Base-by-base conservation (phyloP, 2,329 filamentous ascomycete genomes). In the Ascosphaera pollenicola region DNA sequence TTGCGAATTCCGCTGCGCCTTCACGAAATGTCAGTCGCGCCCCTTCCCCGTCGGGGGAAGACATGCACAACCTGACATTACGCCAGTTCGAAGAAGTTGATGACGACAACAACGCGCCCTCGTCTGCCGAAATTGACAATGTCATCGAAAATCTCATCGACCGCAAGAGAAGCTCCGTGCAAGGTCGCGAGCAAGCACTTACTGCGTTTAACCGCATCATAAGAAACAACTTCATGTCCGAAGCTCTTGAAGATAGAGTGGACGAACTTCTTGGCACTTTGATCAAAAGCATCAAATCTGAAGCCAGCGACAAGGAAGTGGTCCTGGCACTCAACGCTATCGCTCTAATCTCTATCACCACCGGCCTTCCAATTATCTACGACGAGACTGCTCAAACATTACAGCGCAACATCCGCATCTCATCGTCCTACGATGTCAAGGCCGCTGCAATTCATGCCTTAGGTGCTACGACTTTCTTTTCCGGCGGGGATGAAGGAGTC, bases 111-210 rank as follows among this genome's bases (percentile, higher is more conserved):
- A 43, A 47, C 8, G 63, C 64, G 18, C 61, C 62, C 16, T 80
- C 78, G 69, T 68, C 73, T 36, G 59, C 69, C 13, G 67, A 71
- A 41, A 59, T 85, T 26, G 62, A 66, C 19, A 68, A 75, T 44
- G 70, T 75, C 42, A 73, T 91, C 44, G 66, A 76, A 37, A 73
- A 79, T 47, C 69, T 92, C 19, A 65, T 77, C 40, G 73, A 80
- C 47, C 75, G 80, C 49, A 92, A 91, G 64, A 73, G 77, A 46
- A 82, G 76, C 56, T 83, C 75, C 46, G 70, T 68, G 17, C 70
- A 79, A 44, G 72, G 73, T 17, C 72, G 83, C 39, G 77, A 83
- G 49, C 64, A 70, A 32, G 68, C 67, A 21, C 60, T 84, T 37
- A 61, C 61, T 35, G 64, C 63, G 1, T 82, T 76, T 53, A 65